A percentile compares a stretch with the other conserved stretches of the same genome.
These are phyloP conservation scores for Endoconidiophora polonica DNA, from an alignment of 2,329 filamentous ascomycete genomes.

Conservation along the genomic window DNA sequence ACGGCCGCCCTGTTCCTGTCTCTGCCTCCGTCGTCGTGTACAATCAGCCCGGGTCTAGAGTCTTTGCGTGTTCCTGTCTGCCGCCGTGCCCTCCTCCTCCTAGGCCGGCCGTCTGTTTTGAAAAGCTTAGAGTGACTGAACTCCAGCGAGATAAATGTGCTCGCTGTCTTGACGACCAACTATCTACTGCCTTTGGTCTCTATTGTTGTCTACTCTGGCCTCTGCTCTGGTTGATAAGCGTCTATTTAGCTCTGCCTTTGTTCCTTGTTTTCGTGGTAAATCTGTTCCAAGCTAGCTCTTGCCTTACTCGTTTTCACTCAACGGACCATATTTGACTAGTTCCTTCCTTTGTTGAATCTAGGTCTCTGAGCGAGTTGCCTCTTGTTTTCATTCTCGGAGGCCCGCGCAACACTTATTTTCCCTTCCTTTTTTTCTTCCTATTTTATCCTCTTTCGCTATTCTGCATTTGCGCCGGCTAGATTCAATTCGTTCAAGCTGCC, in stretches of 20 bases:
- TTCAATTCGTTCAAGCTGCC: neutral
- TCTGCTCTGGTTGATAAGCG: no score
- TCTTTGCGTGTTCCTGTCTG: no score
- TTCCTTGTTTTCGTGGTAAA: neutral
- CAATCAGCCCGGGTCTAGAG: neutral
- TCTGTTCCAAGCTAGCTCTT: neutral
- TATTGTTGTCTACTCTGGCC: no score
- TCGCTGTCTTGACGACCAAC: no score
- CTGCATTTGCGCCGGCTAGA: neutral
- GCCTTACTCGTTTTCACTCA: constrained; percentile 6
- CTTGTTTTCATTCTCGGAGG: neutral
- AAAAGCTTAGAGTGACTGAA: no score
- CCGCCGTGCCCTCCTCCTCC: no score
- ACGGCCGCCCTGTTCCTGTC: neutral
- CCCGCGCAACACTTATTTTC: neutral
- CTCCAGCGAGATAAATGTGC: no score
- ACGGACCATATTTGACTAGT: neutral
- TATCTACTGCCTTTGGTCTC: no score
- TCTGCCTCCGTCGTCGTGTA: neutral
- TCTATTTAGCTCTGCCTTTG: no score
- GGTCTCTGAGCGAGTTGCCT: neutral
- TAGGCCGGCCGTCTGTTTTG: no score
- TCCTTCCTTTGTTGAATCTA: constrained; percentile 3
- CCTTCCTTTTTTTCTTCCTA: neutral
- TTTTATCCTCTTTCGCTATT: neutral